Evolutionary conservation across 192 early-diverging fungal genomes (phyloP).

Genomic region (Coemansia pectinata): DNA sequence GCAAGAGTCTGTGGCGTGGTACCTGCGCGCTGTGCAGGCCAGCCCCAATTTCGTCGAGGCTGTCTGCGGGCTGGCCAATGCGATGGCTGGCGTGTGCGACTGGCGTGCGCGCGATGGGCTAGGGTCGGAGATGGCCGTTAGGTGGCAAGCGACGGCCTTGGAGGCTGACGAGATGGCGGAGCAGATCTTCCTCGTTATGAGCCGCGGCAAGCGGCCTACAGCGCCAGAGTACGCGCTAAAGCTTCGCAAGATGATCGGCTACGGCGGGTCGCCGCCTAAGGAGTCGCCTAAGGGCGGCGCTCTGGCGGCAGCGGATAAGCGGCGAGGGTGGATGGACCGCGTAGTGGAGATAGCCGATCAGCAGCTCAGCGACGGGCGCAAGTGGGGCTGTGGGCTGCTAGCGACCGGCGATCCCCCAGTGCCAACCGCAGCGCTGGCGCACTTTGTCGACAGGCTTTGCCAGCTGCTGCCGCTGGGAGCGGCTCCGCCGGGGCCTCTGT

Average conservation of each 20-base stretch:
- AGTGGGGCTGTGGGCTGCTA: constrained; percentile 62
- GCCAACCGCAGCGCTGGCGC: constrained; percentile 29
- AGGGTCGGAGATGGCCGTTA: constrained; percentile 31
- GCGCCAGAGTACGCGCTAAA: constrained; percentile 23
- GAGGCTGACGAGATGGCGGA: constrained; percentile 30
- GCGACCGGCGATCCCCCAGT: constrained; percentile 13
- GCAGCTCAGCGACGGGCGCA: constrained; percentile 67
- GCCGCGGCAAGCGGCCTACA: constrained; percentile 32
- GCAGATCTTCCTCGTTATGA: constrained; percentile 47
- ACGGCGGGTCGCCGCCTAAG: neutral
- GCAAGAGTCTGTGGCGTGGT: constrained; percentile 85
- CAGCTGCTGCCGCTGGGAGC: constrained; percentile 25
- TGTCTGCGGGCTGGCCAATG: constrained; percentile 87
- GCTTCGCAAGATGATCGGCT: constrained; percentile 29
- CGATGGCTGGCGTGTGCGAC: constrained; percentile 84
- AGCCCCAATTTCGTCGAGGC: constrained; percentile 93
- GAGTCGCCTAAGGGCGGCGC: constrained; percentile 1
- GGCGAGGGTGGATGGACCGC: constrained; percentile 71
- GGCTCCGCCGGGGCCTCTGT: constrained; percentile 19
- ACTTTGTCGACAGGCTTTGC: constrained; percentile 35
- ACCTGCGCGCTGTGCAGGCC: constrained; percentile 76
- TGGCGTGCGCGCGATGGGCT: constrained; percentile 82
- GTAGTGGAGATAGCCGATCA: constrained; percentile 77
- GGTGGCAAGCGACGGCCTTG: constrained; percentile 23
- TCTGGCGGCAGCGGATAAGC: constrained; percentile 13